Base-by-base conservation (phyloP, 2,329 filamentous ascomycete species). In the Penicillium rolfsii region DNA sequence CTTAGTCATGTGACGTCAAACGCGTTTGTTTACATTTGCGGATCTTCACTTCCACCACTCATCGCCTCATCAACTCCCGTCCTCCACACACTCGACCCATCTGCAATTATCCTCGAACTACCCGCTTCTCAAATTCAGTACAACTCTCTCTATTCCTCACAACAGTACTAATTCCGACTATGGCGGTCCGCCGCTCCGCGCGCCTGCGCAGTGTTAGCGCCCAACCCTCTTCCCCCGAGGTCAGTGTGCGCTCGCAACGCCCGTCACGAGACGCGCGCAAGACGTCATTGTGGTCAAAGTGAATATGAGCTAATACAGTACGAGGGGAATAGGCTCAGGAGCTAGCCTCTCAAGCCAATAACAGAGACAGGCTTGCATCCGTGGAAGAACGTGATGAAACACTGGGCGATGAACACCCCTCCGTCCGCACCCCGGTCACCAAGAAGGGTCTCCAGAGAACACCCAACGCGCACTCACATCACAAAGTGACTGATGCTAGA, bases 301-400 rank as follows among this genome's bases (percentile, higher is more conserved):
- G 35, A 19, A 28, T 53, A 38, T 28, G 12, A 28, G 59, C 62
- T 67, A 59, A 66, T 35, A 41, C 41, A 9, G 7, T 22, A 19
- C 54, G 11, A 50, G 22, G 46, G 16, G 22, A 59, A 56, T 30
- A 70, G 64, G 35, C 54, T 33, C 59, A 72, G 57, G 72, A 71
- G 33, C 60, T 67, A 22, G 59, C 67, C 11, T 57, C 67, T 54
- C 67, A 69, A 30, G 54, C 69, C 38, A 63, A 69, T 28, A 49
- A 67, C 8, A 30, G 58, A 53, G 56, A 62, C 62, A 79, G 74
- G 62, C 78, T 85, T 35, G 65, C 75, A 19, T 73, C 79, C n/a
- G 74, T 84, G 22, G 66, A 76, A 53, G 82, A 85, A 73, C 73
- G 76, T 66, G 80, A 81, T 54, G 79, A 81, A 59, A 77, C 77